phyloP scores from a whole-genome alignment of 1,139 yeast species.

The Nadsonia commutata region DNA sequence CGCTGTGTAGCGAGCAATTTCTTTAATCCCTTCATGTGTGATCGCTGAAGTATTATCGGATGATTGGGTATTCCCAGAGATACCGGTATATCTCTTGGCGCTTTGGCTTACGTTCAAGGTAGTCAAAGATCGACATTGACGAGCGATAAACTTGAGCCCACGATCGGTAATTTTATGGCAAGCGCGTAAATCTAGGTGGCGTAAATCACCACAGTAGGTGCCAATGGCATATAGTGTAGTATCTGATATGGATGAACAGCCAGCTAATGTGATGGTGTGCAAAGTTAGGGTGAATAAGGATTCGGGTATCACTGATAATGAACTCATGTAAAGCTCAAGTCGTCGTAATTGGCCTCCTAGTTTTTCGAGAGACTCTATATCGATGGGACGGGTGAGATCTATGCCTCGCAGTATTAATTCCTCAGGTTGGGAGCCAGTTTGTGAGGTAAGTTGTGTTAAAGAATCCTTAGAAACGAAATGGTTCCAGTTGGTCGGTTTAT shows the following conservation, averaged over 20 bases:
- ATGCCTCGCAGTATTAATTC: conserved; percentile 38
- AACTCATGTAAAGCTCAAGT: conserved; percentile 78
- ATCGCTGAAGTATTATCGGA: conserved; percentile 44
- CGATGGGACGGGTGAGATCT: conserved; percentile 28
- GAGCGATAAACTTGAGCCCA: conserved; percentile 54
- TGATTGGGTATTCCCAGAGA: too few species aligned
- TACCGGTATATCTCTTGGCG: too few species aligned
- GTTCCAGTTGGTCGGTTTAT: conserved; percentile 32
- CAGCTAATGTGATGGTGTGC: conserved; percentile 55
- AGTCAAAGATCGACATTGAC: conserved; percentile 39
- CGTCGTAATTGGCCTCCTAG: conserved; percentile 39
- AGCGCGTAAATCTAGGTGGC: conserved; percentile 64
- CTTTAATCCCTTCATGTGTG: conserved; percentile 54
- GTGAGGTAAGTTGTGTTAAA: too few species aligned
- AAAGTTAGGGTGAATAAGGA: conserved; percentile 32
- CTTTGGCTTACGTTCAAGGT: conserved; percentile 69
- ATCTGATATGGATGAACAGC: conserved; percentile 50
- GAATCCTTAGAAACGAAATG: conserved; percentile 25
- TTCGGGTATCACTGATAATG: conserved; percentile 44
- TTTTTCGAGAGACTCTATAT: too few species aligned
- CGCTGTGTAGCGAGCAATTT: conserved; percentile 38
- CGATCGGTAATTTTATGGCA: conserved; percentile 67
- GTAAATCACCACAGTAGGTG: conserved; percentile 41
- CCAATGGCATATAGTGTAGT: conserved; percentile 38
- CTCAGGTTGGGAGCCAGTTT: too few species aligned